Conservation (phyloP, 306 rosid genomes). For the Oxytropis ochrocephala region DNA sequence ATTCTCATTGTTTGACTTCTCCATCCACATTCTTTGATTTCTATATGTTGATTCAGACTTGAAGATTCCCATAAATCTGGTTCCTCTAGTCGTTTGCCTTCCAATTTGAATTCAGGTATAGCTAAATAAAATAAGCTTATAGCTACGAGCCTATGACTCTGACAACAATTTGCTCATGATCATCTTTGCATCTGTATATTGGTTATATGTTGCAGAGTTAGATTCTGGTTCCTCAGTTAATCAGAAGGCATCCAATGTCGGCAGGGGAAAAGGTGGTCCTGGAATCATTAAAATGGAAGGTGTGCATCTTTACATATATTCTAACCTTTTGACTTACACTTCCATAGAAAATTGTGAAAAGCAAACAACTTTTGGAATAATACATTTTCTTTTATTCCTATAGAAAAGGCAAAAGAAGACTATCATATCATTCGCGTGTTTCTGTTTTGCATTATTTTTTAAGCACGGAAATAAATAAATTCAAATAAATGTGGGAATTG, state of each 20-base stretch:
- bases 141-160: not conserved
- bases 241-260: constrained; percentile 56
- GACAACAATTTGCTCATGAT: not conserved
- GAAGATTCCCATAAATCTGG: constrained; percentile 85
- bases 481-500: not conserved
- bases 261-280: constrained; percentile 58
- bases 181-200: constrained; percentile 22
- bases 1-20: not conserved
- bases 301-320: constrained; percentile 19
- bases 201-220: constrained; percentile 38
- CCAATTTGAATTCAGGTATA: constrained; percentile 64
- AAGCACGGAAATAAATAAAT: not conserved
- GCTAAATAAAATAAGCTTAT: constrained; percentile 11
- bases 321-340: not conserved
- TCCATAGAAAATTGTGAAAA: not conserved
- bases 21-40: constrained; percentile 18
- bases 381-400: not conserved
- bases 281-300: constrained; percentile 74
- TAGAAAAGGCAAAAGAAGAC: not conserved
- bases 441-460: not conserved
- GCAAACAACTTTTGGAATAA: not conserved
- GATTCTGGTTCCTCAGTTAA: constrained; percentile 55
- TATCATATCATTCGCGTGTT: not conserved
- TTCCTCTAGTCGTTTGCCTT: constrained; percentile 51
- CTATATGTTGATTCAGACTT: constrained; percentile 41